phyloP scores from a whole-genome alignment of 2,329 filamentous ascomycete species.

The Neonectria sp. region DNA sequence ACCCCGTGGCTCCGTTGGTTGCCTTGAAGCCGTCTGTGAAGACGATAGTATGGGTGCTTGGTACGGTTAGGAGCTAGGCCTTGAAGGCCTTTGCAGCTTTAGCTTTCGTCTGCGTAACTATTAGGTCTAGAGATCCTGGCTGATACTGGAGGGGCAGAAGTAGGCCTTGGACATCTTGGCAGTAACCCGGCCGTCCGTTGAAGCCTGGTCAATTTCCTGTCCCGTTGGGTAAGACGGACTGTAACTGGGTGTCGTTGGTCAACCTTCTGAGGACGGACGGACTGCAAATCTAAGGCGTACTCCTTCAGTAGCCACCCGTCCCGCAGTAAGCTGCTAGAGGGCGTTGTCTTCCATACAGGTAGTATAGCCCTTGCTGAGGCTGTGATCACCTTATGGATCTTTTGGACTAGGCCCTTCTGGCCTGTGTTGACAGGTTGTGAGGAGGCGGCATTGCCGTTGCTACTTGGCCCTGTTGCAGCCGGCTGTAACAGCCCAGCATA shows the following conservation, averaged over 20 bases:
- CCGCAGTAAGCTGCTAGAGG: neutral
- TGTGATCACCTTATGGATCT: conserved; percentile 2
- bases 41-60: neutral
- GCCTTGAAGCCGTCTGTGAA: conserved; percentile 2
- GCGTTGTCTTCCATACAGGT: conserved; percentile 3
- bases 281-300: conserved; percentile 3
- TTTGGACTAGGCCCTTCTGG: conserved; percentile 1
- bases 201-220: conserved; percentile 1
- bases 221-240: neutral
- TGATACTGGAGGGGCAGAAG: conserved; percentile 1
- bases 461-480: conserved; percentile 2
- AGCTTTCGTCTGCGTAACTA: conserved; percentile 3
- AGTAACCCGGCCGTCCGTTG: neutral
- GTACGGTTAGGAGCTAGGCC: neutral
- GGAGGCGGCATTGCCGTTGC: conserved; percentile 1
- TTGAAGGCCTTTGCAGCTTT: conserved; percentile 1
- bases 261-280: neutral
- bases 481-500: conserved; percentile 2
- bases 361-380: conserved; percentile 1
- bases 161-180: conserved; percentile 1
- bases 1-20: conserved; percentile 1
- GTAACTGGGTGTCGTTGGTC: neutral
- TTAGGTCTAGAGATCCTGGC: neutral
- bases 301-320: conserved; percentile 1
- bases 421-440: conserved; percentile 1